phyloP scores from a whole-genome alignment of 257 asterid genomes.

The Petrea volubilis region DNA sequence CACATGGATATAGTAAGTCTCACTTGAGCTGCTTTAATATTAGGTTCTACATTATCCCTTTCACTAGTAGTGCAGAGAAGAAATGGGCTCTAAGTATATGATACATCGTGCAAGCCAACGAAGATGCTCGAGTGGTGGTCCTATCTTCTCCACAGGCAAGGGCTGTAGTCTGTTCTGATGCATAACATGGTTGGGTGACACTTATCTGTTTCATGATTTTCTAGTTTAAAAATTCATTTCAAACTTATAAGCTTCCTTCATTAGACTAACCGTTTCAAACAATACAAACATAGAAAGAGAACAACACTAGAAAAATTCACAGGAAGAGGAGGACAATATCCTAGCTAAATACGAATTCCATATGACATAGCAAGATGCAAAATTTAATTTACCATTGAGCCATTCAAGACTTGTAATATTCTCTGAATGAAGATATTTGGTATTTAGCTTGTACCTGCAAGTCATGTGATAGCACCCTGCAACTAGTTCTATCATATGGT shows the following conservation, averaged over 20 bases:
- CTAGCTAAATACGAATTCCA: neutral
- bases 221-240: neutral
- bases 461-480: conserved; percentile 70
- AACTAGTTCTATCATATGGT: conserved; percentile 61
- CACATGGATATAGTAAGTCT: too few relatives aligned
- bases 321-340: neutral
- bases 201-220: neutral
- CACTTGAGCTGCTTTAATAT: too few relatives aligned
- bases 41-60: too few relatives aligned
- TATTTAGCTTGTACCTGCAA: conserved; percentile 47
- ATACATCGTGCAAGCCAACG: neutral
- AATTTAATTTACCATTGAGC: neutral
- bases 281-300: neutral
- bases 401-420: neutral
- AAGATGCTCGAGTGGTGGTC: neutral
- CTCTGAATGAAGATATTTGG: neutral
- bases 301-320: neutral
- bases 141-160: neutral
- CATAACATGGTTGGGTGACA: neutral
- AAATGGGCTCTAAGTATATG: too few relatives aligned
- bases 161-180: neutral
- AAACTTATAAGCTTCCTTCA: neutral
- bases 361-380: neutral
- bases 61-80: too few relatives aligned
- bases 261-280: neutral